These are phyloP conservation scores for Fusarium continuum DNA, from an alignment of 2,329 filamentous ascomycete species.

Conservation along the genomic window DNA sequence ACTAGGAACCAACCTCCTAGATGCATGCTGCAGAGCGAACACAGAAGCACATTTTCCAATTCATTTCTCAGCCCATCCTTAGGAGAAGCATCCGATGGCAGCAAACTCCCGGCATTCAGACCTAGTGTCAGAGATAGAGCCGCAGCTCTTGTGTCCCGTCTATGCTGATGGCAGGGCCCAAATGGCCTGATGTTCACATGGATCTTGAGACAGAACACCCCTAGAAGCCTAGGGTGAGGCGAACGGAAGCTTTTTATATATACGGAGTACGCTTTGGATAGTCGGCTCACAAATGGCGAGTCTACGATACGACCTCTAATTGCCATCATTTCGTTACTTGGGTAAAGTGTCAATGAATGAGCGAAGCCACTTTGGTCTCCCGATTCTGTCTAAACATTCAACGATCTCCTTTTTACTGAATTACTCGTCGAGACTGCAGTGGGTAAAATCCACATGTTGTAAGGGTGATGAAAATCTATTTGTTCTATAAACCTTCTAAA, in stretches of 20 bases:
- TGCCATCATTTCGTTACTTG: not conserved
- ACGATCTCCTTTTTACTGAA: not conserved
- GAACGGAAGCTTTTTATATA: not conserved
- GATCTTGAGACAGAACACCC: not conserved
- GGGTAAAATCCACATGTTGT: not conserved
- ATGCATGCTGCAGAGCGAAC: not conserved
- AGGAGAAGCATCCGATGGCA: slow-evolving; percentile 2
- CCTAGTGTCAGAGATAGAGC: not conserved
- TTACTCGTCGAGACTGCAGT: not conserved
- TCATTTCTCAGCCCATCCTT: slow-evolving; percentile 1
- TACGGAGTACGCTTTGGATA: not conserved
- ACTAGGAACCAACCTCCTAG: not conserved
- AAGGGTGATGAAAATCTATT: not conserved
- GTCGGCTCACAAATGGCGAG: not conserved
- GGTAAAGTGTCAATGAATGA: not conserved
- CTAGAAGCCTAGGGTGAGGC: not conserved
- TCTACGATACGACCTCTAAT: not conserved
- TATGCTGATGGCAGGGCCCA: not conserved
- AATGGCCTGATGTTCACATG: slow-evolving; percentile 4
- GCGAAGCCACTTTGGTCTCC: not conserved
- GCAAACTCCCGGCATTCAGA: not conserved
- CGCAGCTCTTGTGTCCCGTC: not conserved
- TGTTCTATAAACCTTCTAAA: not conserved
- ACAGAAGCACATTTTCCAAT: not conserved
- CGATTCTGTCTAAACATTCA: not conserved